Conservation (phyloP, 768 basidiomycete genomes). For the Mrakia gelida region DNA sequence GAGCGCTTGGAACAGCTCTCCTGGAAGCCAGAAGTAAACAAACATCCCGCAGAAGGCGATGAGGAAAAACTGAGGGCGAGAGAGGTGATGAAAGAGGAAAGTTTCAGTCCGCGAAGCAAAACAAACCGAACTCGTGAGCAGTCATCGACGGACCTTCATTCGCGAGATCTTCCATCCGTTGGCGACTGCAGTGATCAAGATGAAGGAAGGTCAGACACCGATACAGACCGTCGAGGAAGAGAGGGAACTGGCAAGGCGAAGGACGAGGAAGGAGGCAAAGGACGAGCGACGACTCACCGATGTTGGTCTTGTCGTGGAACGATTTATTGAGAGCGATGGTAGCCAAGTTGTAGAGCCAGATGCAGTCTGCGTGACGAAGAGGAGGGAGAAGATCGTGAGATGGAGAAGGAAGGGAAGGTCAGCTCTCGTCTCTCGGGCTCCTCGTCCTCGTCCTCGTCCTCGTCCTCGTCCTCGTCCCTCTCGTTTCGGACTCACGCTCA, state of each 20-base stretch:
- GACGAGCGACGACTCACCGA: too few relatives aligned
- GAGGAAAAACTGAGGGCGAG: conserved; percentile 13
- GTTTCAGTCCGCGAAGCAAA: too few relatives aligned
- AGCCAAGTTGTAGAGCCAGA: conserved; percentile 42
- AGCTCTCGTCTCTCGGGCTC: conserved; percentile 1
- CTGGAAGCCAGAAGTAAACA: conserved; percentile 44
- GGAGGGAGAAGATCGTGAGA: neutral
- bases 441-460: neutral
- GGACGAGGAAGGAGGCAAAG: too few relatives aligned
- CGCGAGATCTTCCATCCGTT: conserved; percentile 39
- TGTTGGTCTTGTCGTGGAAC: conserved; percentile 27
- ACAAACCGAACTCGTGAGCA: conserved; percentile 18
- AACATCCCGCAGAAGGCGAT: conserved; percentile 34
- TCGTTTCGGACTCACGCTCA: neutral
- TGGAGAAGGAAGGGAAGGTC: conserved; percentile 33
- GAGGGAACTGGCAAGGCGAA: too few relatives aligned
- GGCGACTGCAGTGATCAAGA: conserved; percentile 16
- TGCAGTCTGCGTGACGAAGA: conserved; percentile 19
- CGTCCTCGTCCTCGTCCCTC: neutral
- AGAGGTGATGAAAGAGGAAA: too few relatives aligned
- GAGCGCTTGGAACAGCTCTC: conserved; percentile 30
- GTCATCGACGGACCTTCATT: neutral
- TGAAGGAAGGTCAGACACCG: too few relatives aligned
- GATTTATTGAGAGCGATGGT: conserved; percentile 42
- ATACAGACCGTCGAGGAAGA: too few relatives aligned